Conservation (phyloP, 2,329 filamentous ascomycete species). For the Pseudopithomyces maydicus region DNA sequence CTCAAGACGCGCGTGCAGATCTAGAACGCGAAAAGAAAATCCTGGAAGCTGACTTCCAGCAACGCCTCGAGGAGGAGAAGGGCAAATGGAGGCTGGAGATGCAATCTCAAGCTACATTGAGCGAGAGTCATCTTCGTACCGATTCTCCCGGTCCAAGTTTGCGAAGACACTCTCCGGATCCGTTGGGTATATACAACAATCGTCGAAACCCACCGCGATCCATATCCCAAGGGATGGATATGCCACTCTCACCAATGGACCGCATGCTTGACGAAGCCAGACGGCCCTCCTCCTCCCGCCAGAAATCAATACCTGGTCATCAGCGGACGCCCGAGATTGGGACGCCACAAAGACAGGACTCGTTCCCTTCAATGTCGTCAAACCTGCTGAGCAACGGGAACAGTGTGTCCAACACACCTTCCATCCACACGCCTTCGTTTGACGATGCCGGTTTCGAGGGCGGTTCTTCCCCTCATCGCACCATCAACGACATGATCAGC, state of each 20-base stretch:
- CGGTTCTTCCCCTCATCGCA: slow-evolving; percentile 67
- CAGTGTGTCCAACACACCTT: slow-evolving; percentile 50
- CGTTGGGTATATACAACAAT: slow-evolving; percentile 32
- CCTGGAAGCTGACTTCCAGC: slow-evolving; percentile 61
- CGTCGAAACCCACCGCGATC: slow-evolving; percentile 39
- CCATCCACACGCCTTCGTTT: slow-evolving; percentile 50
- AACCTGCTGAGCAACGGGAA: slow-evolving; percentile 41
- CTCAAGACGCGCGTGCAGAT: slow-evolving; percentile 63
- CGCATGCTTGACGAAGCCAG: slow-evolving; percentile 45
- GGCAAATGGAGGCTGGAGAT: slow-evolving; percentile 61
- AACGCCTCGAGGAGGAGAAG: slow-evolving; percentile 69
- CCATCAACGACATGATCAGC: slow-evolving; percentile 76
- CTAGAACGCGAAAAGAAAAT: slow-evolving; percentile 64
- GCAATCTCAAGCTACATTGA: slow-evolving; percentile 33
- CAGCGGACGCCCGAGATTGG: slow-evolving; percentile 44
- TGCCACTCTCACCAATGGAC: slow-evolving; percentile 41
- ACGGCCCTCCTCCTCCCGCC: slow-evolving; percentile 41
- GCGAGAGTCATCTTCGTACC: slow-evolving; percentile 38
- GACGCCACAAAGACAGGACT: slow-evolving; percentile 42
- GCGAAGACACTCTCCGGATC: slow-evolving; percentile 49
- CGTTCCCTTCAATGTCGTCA: slow-evolving; percentile 35
- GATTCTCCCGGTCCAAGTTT: slow-evolving; percentile 45
- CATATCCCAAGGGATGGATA: slow-evolving; percentile 32
- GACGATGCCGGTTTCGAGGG: slow-evolving; percentile 59
- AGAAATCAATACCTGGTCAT: slow-evolving; percentile 28